phyloP scores from a whole-genome alignment of 2,329 filamentous ascomycete species.

The Monosporascus sp. region DNA sequence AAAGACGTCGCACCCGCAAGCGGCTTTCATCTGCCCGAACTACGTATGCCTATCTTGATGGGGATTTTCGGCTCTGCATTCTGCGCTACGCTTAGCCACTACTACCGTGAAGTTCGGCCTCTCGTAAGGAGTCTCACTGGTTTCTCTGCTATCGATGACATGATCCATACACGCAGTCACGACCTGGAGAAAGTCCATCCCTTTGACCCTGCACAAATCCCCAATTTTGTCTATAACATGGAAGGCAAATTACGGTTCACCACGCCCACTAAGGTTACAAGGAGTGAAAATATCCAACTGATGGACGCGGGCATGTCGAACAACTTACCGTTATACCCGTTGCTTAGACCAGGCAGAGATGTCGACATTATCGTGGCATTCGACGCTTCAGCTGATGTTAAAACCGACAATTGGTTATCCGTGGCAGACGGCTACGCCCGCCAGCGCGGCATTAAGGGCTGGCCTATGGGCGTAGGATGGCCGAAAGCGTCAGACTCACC shows the following conservation, averaged over 20 bases:
- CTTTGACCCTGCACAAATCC: conserved; percentile 84
- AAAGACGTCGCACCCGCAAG: conserved; percentile 58
- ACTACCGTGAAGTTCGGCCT: conserved; percentile 90
- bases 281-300: conserved; percentile 66
- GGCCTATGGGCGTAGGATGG: conserved; percentile 95
- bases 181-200: conserved; percentile 90
- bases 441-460: conserved; percentile 86
- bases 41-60: conserved; percentile 77
- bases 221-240: conserved; percentile 85
- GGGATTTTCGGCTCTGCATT: conserved; percentile 97
- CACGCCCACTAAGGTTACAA: conserved; percentile 71
- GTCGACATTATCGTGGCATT: conserved; percentile 91
- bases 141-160: conserved; percentile 69
- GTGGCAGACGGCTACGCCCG: conserved; percentile 89
- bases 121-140: conserved; percentile 70
- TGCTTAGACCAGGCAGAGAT: conserved; percentile 80
- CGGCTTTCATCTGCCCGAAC: conserved; percentile 71
- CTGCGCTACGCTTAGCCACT: conserved; percentile 91
- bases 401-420: conserved; percentile 92
- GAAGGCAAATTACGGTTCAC: conserved; percentile 67
- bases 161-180: conserved; percentile 77
- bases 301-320: conserved; percentile 99
- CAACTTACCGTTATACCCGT: conserved; percentile 91
- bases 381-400: conserved; percentile 89
- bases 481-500: conserved; percentile 58